Evolutionary conservation across 129 eudicot genomes (phyloP).

Genomic region (Cynara cardunculus): DNA sequence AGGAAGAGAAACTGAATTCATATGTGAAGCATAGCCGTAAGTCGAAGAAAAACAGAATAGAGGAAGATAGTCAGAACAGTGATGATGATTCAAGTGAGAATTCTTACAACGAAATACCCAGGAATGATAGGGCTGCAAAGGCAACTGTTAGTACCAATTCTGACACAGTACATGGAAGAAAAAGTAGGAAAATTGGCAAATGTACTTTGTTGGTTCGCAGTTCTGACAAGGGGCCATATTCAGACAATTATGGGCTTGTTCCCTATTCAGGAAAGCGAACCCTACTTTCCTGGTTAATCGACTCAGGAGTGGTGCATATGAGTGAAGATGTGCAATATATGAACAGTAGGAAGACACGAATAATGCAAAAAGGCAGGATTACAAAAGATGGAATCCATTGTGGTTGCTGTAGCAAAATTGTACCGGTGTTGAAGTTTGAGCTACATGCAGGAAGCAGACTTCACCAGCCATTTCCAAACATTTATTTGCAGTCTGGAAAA

Average conservation of each 20-base stretch:
- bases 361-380: slow-evolving; percentile 78
- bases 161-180: slow-evolving; percentile 43
- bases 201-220: slow-evolving; percentile 69
- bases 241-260: slow-evolving; percentile 53
- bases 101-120: slow-evolving; percentile 15
- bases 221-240: slow-evolving; percentile 47
- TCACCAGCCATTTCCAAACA: slow-evolving; percentile 58
- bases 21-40: slow-evolving; percentile 42
- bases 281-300: slow-evolving; percentile 72
- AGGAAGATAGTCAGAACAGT: slow-evolving; percentile 17
- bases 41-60: slow-evolving; percentile 25
- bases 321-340: slow-evolving; percentile 68
- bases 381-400: slow-evolving; percentile 88
- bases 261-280: slow-evolving; percentile 76
- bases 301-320: slow-evolving; percentile 55
- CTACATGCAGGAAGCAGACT: slow-evolving; percentile 78
- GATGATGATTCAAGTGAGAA: slow-evolving; percentile 30
- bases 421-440: slow-evolving; percentile 67
- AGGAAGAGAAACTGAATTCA: slow-evolving; percentile 38
- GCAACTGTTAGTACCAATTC: slow-evolving; percentile 15
- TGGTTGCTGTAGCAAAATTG: slow-evolving; percentile 77
- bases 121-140: slow-evolving; percentile 30
- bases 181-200: slow-evolving; percentile 55
- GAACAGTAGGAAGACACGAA: slow-evolving; percentile 55
- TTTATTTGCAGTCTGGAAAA: slow-evolving; percentile 58